Evolutionary conservation across 2,329 filamentous ascomycete species (phyloP), one percentile per base, ranked within the genome.

Genomic region (Neofusicoccum parvum): DNA sequence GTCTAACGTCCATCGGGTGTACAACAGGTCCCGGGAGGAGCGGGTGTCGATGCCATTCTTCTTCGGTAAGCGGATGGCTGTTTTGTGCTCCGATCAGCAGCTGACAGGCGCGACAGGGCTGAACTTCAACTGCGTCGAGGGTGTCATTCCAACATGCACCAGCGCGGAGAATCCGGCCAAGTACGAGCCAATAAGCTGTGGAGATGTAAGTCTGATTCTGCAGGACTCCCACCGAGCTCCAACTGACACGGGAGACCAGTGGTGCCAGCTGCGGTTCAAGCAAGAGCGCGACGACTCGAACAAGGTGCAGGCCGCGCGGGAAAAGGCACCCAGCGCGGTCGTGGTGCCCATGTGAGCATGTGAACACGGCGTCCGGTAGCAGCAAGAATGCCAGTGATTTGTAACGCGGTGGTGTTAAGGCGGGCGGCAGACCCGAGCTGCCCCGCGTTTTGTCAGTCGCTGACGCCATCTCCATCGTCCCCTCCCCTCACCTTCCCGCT

Each of bases 11-110:
- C 84, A 86, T 70, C 75, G 83, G 12, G 58, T 62, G 58, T 62
- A 49, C 17, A 62, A 50, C 46, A 15, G 58, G 27, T 37, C 45
- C 9, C 75, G 76, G 0, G 80, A 14, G 23, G 48, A 82, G 60
- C 75, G 84, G 12, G 81, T 83, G 49, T 85, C 81, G 0, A 84
- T 86, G 81, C 84, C 85, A 0, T 86, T 87, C 70, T 87, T 87
- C 73, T 83, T 86, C 15, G 58, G 58, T 49, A n/a, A 17, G 34
- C 9, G n/a, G 20, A 12, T 34, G 5, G 6, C 15, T 41, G 9
- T 9, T 20, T 20, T 32, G 27, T 32, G 3, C 27, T 32, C 1
- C 6, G 5, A 6, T 6, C 27, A 32, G 27, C 27, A 32, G 27
- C 27, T 32, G 27, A 32, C 27, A 32, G 9, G 17, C 20, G 51